Evolutionary conservation across 306 rosid species (phyloP), one percentile per base, ranked within the genome.

Genomic region (Castanopsis chinensis): DNA sequence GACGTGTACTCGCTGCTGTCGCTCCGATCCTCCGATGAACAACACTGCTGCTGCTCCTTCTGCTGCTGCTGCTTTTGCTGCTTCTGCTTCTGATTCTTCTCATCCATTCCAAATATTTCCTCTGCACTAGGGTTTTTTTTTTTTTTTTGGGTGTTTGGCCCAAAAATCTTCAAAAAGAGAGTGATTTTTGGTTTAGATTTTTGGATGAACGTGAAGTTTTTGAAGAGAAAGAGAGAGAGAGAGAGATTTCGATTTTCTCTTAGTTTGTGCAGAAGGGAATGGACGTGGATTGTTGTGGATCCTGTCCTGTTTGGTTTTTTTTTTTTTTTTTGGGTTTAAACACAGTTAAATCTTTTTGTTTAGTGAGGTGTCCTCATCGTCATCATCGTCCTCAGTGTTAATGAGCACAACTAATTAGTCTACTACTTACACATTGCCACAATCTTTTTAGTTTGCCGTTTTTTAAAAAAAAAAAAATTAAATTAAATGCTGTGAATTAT

Each of bases 1-100:
- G 97, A 94, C 58, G 97, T 90, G 93, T 85, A 91, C 81, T 94
- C 99, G 84, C 93, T 89, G 92, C 96, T 92, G 57, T 91, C 96
- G 73, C 84, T 83, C 41, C 69, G 81, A 83, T 89, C 89, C 45
- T 84, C 89, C 37, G 72, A 68, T 0, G 72, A 68, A 35, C 72
- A n/a, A 68, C 72, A 33, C 49, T 83, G 89, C 25, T 71, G 79
- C 72, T 82, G 87, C 73, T 82, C 86, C 73, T 37, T 10, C 45
- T 37, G 11, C 43, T 37, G 7, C 23, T 83, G 89, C 20, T 71
- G 79, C 72, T 82, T 87, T 73, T 71, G 79, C 72, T 82, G 87
- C 76, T 85, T 91, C 28, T 80, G 96, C 98, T 89, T 93, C 74
- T 63, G 84, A 77, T 54, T n/a, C 67, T 56, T 64, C 76, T 54